Base-by-base conservation (phyloP, 1,284 basidiomycete genomes). In the Boletus mariae region DNA sequence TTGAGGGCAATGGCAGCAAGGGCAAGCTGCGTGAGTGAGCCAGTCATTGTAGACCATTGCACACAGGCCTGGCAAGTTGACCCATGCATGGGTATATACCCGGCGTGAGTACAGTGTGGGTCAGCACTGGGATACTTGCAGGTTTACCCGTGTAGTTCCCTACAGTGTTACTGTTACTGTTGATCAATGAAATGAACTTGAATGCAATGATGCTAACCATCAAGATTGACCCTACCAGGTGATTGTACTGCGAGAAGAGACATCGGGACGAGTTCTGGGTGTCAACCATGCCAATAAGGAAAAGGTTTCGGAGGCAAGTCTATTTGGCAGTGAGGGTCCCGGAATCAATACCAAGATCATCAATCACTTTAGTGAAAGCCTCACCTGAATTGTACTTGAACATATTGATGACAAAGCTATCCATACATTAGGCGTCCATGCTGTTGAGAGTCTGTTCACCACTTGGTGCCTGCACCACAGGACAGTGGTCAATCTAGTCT, bases 161-260 rank as follows among this genome's bases (percentile, higher is more conserved):
- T 20, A 20, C 20, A 20, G 20, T 20, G 20, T 20, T 20, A 20
- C 20, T 20, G 20, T 20, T 20, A 20, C 20, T 20, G 72, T 95
- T 95, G 69, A 98, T 78, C 0, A 94, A 95, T 0, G 94, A 93
- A 57, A 98, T 75, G 76, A 98, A 99, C 75, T 99, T 99, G 88
- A 98, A 98, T 0, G 89, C 94, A 99, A n/a, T 96, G 66, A 98
- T 90, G 53, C 87, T 76, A 53, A 98, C 91, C 94, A 99, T 98
- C 74, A 98, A 76, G 64, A 92, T 77, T 2, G 93, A 96, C 23
- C 99, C 73, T 0, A 85, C 91, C 50, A 99, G 84, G 8, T 98
- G 80, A 64, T 99, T 92, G 72, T 96, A 95, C 43, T 85, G 88
- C 20, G 94, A 84, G 73, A 99, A 98, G 43, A 86, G 79, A 69